phyloP scores from a whole-genome alignment of 129 eudicot species.

The Ambrosia trifida region DNA sequence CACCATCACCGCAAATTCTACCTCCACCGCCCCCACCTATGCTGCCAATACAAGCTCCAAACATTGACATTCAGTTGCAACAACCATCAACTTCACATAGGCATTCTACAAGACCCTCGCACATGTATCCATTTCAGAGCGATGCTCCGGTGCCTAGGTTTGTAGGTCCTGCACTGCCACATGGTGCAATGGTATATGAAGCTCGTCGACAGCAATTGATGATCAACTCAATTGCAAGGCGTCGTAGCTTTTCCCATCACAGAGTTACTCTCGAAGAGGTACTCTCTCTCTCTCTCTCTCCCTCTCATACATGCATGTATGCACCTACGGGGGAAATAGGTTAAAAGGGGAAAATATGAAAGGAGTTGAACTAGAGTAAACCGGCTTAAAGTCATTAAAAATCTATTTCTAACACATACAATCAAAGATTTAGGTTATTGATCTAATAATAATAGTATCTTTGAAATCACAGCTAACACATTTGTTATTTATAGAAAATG shows the following conservation, averaged over 20 bases:
- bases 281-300: conserved; percentile 22
- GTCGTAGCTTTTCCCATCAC: conserved; percentile 49
- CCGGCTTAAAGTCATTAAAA: background rate
- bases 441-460: background rate
- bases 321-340: background rate
- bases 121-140: conserved; percentile 36
- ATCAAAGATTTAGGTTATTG: background rate
- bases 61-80: conserved; percentile 50
- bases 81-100: conserved; percentile 47
- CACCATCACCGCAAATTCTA: conserved; percentile 30
- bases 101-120: conserved; percentile 32
- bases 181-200: conserved; percentile 51
- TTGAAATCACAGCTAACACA: background rate
- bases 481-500: background rate
- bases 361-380: background rate
- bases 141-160: conserved; percentile 41
- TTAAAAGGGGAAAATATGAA: background rate
- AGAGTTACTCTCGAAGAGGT: conserved; percentile 80
- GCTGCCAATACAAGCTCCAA: conserved; percentile 53
- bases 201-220: conserved; percentile 45
- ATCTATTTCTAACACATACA: background rate
- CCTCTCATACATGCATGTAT: background rate
- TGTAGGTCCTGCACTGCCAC: conserved; percentile 49
- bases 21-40: conserved; percentile 42
- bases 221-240: conserved; percentile 49